These are phyloP conservation scores for Daldinia caldariorum DNA, from an alignment of 495 filamentous ascomycete genomes.

Conservation along the genomic window DNA sequence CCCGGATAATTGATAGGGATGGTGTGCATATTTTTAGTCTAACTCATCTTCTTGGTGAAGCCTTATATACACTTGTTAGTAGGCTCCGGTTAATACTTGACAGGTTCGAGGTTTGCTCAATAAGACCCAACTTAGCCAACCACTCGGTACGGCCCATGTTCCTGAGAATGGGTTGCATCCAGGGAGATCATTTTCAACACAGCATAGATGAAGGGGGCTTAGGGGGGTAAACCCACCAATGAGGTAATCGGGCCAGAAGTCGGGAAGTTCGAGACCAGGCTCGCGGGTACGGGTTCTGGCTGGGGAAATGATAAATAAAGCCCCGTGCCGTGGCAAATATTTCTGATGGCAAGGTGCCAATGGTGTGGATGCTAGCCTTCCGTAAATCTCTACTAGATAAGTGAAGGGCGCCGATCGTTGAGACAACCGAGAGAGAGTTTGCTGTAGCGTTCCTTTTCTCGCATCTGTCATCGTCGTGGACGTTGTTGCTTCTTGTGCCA, in stretches of 20 bases:
- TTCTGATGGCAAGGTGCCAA: constrained; percentile 26
- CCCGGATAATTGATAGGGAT: constrained; percentile 30
- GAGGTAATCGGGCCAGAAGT: constrained; percentile 13
- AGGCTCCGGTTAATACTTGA: constrained; percentile 27
- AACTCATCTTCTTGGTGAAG: background rate
- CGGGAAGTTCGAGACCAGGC: constrained; percentile 37
- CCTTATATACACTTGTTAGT: constrained; percentile 9
- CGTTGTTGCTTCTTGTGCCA: background rate
- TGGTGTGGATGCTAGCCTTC: constrained; percentile 14
- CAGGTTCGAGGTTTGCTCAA: constrained; percentile 5
- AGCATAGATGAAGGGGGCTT: background rate
- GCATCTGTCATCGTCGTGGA: background rate
- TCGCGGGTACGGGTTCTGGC: constrained; percentile 16
- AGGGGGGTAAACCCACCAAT: constrained; percentile 6
- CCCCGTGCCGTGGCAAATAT: constrained; percentile 17
- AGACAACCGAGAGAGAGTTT: background rate
- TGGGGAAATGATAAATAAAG: constrained; percentile 16
- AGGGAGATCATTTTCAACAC: constrained; percentile 13
- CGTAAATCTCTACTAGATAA: constrained; percentile 38
- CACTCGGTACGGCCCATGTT: constrained; percentile 23
- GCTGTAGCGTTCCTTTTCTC: background rate
- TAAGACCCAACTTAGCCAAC: constrained; percentile 28
- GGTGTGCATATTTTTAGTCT: constrained; percentile 27
- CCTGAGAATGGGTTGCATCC: constrained; percentile 25
- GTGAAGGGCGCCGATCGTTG: constrained; percentile 20